Percentiles rank a stretch among this genome's conserved stretches.
These are phyloP conservation scores for Apostasia ramifera DNA, from an alignment of 106 monocot species.

Conservation along the genomic window DNA sequence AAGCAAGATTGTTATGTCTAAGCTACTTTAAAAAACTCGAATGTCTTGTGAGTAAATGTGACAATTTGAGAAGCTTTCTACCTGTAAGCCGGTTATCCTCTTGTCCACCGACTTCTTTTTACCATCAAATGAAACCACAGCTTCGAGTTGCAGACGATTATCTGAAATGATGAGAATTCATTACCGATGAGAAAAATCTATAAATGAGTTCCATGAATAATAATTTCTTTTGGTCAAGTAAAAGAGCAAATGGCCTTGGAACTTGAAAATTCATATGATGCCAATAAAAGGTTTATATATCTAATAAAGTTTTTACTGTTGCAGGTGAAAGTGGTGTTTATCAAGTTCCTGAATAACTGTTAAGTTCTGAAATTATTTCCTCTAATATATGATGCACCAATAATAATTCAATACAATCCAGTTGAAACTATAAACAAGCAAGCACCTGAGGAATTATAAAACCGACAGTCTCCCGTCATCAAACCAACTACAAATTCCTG, in stretches of 20 bases:
- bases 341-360: neutral
- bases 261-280: too few species aligned
- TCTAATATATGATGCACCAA: neutral
- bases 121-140: slow-evolving; percentile 33
- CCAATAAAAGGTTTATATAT: too few species aligned
- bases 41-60: too few species aligned
- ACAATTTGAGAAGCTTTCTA: slow-evolving; percentile 11
- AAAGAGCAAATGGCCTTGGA: too few species aligned
- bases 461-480: slow-evolving; percentile 65
- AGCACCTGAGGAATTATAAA: slow-evolving; percentile 79
- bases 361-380: neutral
- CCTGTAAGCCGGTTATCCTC: slow-evolving; percentile 88
- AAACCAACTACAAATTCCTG: slow-evolving; percentile 70
- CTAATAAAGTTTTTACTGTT: neutral
- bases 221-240: too few species aligned
- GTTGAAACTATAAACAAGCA: neutral
- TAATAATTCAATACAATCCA: neutral
- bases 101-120: slow-evolving; percentile 66
- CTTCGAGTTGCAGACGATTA: slow-evolving; percentile 42
- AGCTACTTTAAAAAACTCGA: too few species aligned
- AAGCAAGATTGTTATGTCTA: too few species aligned
- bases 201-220: neutral
- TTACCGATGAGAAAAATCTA: neutral
- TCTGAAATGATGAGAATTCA: slow-evolving; percentile 23
- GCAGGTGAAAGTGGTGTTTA: neutral